These are phyloP conservation scores for Magnolia officinalis DNA, from an alignment of 164 flowering plant genomes.

Conservation along the genomic window DNA sequence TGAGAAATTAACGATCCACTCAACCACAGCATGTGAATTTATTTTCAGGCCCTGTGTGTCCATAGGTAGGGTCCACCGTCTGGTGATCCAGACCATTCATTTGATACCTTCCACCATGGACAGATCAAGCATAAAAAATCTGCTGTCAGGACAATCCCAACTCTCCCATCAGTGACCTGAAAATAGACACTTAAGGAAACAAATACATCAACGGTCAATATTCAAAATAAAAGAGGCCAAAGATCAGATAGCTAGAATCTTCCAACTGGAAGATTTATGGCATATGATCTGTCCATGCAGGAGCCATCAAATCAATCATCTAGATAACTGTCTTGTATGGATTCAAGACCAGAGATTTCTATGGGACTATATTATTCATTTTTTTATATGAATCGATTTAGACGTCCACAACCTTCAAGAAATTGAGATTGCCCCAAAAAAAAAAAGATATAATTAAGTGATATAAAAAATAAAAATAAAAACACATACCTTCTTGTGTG, in stretches of 20 bases:
- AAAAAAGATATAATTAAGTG: background rate
- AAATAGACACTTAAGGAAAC: too few species aligned
- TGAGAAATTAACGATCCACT: too few species aligned
- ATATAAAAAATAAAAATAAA: background rate
- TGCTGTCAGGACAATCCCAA: background rate
- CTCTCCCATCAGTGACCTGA: background rate
- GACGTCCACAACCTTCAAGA: background rate
- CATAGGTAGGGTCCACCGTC: too few species aligned
- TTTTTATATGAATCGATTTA: too few species aligned
- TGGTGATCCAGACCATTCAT: too few species aligned
- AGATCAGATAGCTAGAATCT: background rate
- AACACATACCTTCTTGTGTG: slow-evolving; percentile 51
- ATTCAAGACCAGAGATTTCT: too few species aligned
- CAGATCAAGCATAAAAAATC: background rate
- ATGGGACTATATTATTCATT: too few species aligned
- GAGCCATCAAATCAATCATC: background rate
- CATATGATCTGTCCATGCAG: background rate
- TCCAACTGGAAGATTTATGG: background rate
- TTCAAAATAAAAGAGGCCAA: background rate
- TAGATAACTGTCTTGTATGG: too few species aligned
- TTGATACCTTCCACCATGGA: too few species aligned
- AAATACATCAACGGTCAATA: too few species aligned
- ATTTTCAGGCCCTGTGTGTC: too few species aligned
- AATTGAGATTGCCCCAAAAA: background rate
- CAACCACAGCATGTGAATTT: too few species aligned